phyloP scores from a whole-genome alignment of 352 stramenopile genomes.

The Blastocystis hominis region DNA sequence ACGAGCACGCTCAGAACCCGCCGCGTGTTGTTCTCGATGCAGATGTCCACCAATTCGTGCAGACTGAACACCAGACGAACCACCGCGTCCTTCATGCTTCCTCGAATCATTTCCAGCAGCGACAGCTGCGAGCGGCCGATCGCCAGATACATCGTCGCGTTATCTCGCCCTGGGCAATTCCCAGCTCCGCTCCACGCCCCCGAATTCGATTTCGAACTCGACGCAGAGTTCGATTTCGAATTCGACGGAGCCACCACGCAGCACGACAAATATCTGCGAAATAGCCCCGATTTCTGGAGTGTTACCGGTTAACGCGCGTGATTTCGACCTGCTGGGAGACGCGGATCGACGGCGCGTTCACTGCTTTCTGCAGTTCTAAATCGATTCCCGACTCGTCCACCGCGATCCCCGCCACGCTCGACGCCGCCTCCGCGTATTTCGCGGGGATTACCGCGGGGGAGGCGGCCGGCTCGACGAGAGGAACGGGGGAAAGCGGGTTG shows the following conservation, averaged over 20 bases:
- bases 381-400: neutral
- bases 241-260: neutral
- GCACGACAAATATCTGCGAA: neutral
- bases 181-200: too few species aligned
- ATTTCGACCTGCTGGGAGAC: neutral
- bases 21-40: neutral
- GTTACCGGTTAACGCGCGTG: neutral
- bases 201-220: too few species aligned
- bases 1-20: neutral
- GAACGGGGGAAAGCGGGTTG: neutral
- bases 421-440: neutral
- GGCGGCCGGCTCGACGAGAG: neutral
- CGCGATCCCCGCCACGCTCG: neutral
- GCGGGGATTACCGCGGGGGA: neutral
- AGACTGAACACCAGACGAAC: neutral
- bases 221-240: too few species aligned
- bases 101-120: neutral
- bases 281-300: neutral
- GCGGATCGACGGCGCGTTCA: neutral
- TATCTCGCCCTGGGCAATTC: neutral
- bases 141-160: neutral
- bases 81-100: neutral
- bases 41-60: neutral
- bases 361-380: neutral
- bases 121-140: neutral